These are phyloP conservation scores for Apiosordaria backusii DNA, from an alignment of 495 filamentous ascomycete species.

Conservation along the genomic window DNA sequence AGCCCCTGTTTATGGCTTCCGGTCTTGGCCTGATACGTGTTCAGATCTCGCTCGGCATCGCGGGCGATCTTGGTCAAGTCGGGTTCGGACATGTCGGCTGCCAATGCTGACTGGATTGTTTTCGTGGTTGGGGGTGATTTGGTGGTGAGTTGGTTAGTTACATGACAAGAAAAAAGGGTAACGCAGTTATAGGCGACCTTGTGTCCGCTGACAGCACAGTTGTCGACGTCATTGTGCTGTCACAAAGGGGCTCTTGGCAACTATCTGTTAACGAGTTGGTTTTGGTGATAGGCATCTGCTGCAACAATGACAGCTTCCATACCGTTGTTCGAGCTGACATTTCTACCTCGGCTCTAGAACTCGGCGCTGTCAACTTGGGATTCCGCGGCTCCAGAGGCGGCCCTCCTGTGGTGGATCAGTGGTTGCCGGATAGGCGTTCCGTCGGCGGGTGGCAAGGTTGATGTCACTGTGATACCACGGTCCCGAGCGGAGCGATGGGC, in stretches of 20 bases:
- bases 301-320: not conserved
- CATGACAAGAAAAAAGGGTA: not conserved
- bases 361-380: no score
- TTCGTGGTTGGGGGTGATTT: not conserved
- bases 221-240: not conserved
- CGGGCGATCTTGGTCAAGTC: conserved; percentile 36
- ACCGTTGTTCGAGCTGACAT: not conserved
- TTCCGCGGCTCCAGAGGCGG: not conserved
- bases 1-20: conserved; percentile 25
- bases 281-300: no score
- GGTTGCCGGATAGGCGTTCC: not conserved
- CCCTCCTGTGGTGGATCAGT: not conserved
- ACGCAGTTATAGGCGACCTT: not conserved
- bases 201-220: not conserved
- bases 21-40: conserved; percentile 42
- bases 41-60: conserved; percentile 48
- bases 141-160: not conserved
- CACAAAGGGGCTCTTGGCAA: not conserved
- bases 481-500: not conserved
- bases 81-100: conserved; percentile 10
- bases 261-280: no score
- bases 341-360: not conserved
- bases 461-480: not conserved
- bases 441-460: conserved; percentile 1
- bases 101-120: not conserved